phyloP scores from a whole-genome alignment of 2,329 filamentous ascomycete genomes.

The Chaetomiaceae sp. region DNA sequence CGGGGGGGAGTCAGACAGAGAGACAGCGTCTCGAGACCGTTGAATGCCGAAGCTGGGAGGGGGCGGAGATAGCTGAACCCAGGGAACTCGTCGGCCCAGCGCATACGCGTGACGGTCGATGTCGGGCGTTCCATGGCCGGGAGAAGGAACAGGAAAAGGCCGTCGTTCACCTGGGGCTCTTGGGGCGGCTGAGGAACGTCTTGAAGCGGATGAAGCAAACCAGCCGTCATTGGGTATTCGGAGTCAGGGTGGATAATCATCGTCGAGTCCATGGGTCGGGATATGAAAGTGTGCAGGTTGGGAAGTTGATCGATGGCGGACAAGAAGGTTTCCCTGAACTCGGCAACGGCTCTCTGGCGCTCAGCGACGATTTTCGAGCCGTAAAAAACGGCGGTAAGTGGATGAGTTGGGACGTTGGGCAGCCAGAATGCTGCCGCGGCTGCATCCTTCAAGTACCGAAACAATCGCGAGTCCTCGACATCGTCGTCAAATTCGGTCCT shows the following conservation, averaged over 20 bases:
- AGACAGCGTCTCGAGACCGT: not conserved
- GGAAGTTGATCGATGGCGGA: constrained; percentile 8
- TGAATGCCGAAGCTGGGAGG: not conserved
- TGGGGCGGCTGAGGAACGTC: too few species aligned
- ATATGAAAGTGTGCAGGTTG: constrained; percentile 14
- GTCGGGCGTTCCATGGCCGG: constrained; percentile 10
- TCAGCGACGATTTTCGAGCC: not conserved
- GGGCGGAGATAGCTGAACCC: constrained; percentile 5
- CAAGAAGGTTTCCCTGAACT: constrained; percentile 1
- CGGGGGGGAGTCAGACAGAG: not conserved
- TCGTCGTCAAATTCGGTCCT: too few species aligned
- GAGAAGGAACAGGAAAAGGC: constrained; percentile 10
- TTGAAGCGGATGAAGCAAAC: not conserved
- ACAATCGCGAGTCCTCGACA: not conserved
- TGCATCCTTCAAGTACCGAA: not conserved
- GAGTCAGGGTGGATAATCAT: not conserved
- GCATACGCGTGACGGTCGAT: constrained; percentile 3
- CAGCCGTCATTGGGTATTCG: not conserved
- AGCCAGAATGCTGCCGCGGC: constrained; percentile 2
- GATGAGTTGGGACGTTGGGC: not conserved
- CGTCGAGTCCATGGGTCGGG: constrained; percentile 8
- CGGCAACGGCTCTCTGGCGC: not conserved
- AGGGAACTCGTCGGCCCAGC: constrained; percentile 7
- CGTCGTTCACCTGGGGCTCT: constrained; percentile 4
- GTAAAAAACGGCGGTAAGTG: not conserved